These are phyloP conservation scores for Amanita thiersii DNA, from an alignment of 768 basidiomycete genomes.

Conservation along the genomic window DNA sequence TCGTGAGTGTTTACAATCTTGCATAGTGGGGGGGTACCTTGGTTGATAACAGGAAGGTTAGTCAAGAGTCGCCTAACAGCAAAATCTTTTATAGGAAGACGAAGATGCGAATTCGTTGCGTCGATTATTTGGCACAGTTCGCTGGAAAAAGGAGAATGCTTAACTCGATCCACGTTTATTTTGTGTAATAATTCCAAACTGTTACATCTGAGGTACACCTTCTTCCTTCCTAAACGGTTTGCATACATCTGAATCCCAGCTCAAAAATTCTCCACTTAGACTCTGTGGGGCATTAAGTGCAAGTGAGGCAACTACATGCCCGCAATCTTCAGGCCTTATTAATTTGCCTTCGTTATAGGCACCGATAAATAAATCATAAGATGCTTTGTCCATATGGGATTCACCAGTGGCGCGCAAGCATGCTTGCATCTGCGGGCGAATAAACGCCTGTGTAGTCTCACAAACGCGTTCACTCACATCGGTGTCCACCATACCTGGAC, in stretches of 20 bases:
- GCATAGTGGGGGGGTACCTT: not conserved
- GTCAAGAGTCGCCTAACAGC: not conserved
- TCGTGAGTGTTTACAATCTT: slow-evolving; percentile 11
- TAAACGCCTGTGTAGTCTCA: slow-evolving; percentile 2
- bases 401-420: slow-evolving; percentile 42
- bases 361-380: slow-evolving; percentile 50
- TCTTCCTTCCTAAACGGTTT: slow-evolving; percentile 36
- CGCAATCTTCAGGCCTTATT: slow-evolving; percentile 65
- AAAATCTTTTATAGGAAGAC: not conserved
- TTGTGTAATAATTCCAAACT: not conserved
- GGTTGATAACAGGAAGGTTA: slow-evolving; percentile 1
- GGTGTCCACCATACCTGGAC: slow-evolving; percentile 88
- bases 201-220: slow-evolving; percentile 2
- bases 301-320: slow-evolving; percentile 72
- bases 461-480: slow-evolving; percentile 34
- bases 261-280: slow-evolving; percentile 71
- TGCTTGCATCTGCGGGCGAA: slow-evolving; percentile 62
- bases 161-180: not conserved
- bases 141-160: not conserved
- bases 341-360: slow-evolving; percentile 60
- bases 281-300: slow-evolving; percentile 54
- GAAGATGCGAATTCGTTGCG: not conserved
- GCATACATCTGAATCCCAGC: slow-evolving; percentile 72
- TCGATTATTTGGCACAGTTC: not conserved
- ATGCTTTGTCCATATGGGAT: slow-evolving; percentile 43